Base-by-base conservation (phyloP, 768 basidiomycete species). In the Pulveroboletus sp. region DNA sequence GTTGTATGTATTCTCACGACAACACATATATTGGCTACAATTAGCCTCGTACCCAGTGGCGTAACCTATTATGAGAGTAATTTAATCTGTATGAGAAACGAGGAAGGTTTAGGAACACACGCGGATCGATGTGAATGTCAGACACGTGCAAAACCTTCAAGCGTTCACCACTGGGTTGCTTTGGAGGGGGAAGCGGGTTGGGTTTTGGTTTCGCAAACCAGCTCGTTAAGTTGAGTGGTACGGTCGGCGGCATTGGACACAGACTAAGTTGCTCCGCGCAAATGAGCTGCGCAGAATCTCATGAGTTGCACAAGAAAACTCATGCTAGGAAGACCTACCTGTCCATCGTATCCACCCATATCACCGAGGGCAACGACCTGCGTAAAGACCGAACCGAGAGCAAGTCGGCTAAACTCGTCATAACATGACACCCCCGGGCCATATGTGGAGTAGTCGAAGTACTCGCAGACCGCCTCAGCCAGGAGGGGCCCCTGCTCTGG, bases 21-120 rank as follows among this genome's bases (percentile, higher is more conserved):
- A 90, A 62, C 87, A 90, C 23, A 78, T 62, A 24, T 76, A 78
- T 23, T 75, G 69, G 16, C 79, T 79, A 63, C 87, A 88, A 57
- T 86, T 84, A 1, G 79, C 84, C 64, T 87, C 86, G 10, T 82
- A 66, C 17, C 83, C 81, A n/a, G 76, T 87, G 8, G 81, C 72
- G 45, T 81, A 87, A 23, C 86, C 83, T 85, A 45, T 19, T 85
- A 45, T 19, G 48, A 5, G 34, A 40, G 27, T 1, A 32, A 44
- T 32, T n/a, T 20, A 12, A 25, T 39, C 1, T 6, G 13, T 23
- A 19, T n/a, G 11, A 31, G 1, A 10, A 27, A n/a, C 23, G 14
- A 27, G 8, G 29, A 13, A n/a, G 8, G 14, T 5, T 7, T 40
- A 5, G 13, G 12, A 40, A 62, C 74, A 31, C 55, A 78, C 77